Percentiles rank a stretch among this genome's conserved stretches.
Evolutionary conservation across 331 rosid genomes (phyloP).

Genomic region (Cydonia oblonga): DNA sequence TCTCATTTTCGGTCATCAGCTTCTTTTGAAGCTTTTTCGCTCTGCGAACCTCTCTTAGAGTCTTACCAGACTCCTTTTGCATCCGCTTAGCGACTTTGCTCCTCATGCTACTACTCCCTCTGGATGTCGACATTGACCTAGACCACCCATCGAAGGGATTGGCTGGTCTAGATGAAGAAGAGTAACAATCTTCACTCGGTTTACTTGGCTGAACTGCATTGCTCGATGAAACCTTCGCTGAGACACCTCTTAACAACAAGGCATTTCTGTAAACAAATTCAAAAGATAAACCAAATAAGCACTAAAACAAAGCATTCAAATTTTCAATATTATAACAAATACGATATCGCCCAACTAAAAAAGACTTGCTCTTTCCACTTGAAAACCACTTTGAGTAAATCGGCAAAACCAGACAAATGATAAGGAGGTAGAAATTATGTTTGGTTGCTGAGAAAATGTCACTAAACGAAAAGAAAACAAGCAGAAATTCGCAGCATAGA

Average conservation of each 20-base stretch:
- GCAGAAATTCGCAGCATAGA: neutral
- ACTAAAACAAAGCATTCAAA: neutral
- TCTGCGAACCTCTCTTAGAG: constrained; percentile 71
- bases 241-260: constrained; percentile 22
- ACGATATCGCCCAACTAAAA: neutral
- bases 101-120: constrained; percentile 86
- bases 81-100: constrained; percentile 87
- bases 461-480: neutral
- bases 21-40: constrained; percentile 81
- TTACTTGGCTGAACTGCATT: constrained; percentile 19
- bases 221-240: constrained; percentile 21
- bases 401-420: neutral
- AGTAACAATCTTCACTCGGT: constrained; percentile 15
- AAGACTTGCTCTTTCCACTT: neutral
- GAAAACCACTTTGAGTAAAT: neutral
- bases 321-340: neutral
- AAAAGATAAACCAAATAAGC: neutral
- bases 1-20: constrained; percentile 90
- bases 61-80: constrained; percentile 88
- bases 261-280: constrained; percentile 33
- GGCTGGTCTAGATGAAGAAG: constrained; percentile 19
- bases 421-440: neutral
- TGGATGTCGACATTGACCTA: constrained; percentile 68
- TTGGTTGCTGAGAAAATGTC: neutral
- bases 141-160: constrained; percentile 37